Evolutionary conservation across 2,329 filamentous ascomycete genomes (phyloP).

Genomic region (Pseudocercospora eumusae): DNA sequence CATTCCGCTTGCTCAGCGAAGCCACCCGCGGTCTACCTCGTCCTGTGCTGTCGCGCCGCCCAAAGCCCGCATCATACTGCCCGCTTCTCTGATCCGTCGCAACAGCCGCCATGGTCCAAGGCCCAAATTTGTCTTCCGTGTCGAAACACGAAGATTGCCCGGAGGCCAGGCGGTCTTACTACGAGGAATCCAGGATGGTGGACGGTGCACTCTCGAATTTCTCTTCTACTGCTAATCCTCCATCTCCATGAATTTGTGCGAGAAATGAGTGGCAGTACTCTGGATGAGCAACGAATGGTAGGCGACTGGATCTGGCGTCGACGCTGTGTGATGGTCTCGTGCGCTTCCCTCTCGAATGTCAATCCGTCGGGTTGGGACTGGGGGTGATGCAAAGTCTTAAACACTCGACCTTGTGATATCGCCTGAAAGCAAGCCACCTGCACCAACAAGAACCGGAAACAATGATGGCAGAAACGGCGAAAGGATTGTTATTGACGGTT

Average conservation of each 20-base stretch:
- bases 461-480: neutral
- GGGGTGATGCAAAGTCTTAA: slow-evolving; percentile 2
- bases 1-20: slow-evolving; percentile 19
- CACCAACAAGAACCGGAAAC: neutral
- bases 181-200: slow-evolving; percentile 3
- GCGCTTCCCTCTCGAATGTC: neutral
- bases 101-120: slow-evolving; percentile 26
- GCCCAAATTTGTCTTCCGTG: neutral
- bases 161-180: slow-evolving; percentile 2
- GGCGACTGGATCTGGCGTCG: neutral
- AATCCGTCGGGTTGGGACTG: slow-evolving; percentile 6
- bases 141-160: slow-evolving; percentile 13
- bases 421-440: neutral
- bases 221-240: neutral
- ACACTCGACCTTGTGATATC: slow-evolving; percentile 7
- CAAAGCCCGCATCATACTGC: slow-evolving; percentile 19
- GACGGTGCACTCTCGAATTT: neutral
- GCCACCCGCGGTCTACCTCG: slow-evolving; percentile 15
- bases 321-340: slow-evolving; percentile 8
- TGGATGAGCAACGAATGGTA: slow-evolving; percentile 4
- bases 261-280: slow-evolving; percentile 12
- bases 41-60: slow-evolving; percentile 18
- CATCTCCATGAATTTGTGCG: neutral
- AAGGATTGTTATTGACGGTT: slow-evolving; percentile 5
- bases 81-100: slow-evolving; percentile 28